Evolutionary conservation across 23 red algal species (phyloP), one percentile per base, ranked within the genome.

Genomic region (Porphyridium purpureum): DNA sequence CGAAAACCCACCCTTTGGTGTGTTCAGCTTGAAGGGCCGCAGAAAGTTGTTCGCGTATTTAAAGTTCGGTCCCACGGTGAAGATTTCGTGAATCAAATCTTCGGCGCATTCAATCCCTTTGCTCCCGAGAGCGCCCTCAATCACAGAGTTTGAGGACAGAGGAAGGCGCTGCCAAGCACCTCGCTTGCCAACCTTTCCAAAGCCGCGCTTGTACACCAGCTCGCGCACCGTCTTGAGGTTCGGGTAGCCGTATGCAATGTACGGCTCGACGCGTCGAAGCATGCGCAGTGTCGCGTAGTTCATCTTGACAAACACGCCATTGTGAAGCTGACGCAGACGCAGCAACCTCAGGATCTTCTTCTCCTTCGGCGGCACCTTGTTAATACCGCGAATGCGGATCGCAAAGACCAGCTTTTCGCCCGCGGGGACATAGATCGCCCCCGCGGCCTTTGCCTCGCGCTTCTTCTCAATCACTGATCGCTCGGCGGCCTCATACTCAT

Each of bases 51-150:
- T 83, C 22, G 74, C 90, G 63, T 80, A 29, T 67, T 98, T 98
- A 49, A 98, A 98, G 46, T 74, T 47, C 26, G 70, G 80, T 1
- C 90, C 90, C 26, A 70, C 76, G 1, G 90, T 86, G 70, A 72
- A 98, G 55, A 98, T 83, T 67, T 98, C 90, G 60, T 98, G 90
- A 3, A 98, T 57, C 27, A 98, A 57, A 54, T 98, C 90, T 50
- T 98, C 90, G 63, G 80, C 69, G 49, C 90, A 98, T 6, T 86
- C 67, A 38, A 98, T 86, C 57, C 73, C 66, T 14, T 24, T 14
- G 57, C 82, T 85, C 8, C 80, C 80, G 21, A 98, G 73, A 27
- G 58, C 75, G 21, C 69, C 34, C 32, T 98, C 90, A 60, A 98
- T 68, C 17, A 98, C 54, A 33, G 69, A 59, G 46, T 98, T 98